Evolutionary conservation across 1,284 basidiomycete genomes (phyloP).

Genomic region (Fomes fomentarius): DNA sequence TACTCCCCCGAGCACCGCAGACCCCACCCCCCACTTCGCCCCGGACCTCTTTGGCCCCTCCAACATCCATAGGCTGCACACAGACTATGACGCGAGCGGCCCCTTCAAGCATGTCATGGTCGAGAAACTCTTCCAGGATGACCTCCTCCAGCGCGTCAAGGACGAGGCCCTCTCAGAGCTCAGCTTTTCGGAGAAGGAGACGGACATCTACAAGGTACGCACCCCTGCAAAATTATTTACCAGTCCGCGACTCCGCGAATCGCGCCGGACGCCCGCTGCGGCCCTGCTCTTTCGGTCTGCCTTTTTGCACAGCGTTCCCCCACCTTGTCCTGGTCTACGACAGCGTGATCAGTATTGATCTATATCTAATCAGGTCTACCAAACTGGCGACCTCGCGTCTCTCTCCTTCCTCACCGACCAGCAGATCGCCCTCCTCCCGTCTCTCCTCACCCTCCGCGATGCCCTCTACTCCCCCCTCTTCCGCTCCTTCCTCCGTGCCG

Average conservation of each 20-base stretch:
- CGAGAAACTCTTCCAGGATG: conserved; percentile 84
- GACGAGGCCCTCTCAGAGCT: conserved; percentile 85
- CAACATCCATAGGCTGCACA: conserved; percentile 56
- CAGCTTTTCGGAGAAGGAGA: conserved; percentile 96
- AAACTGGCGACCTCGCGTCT: conserved; percentile 96
- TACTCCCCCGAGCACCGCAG: conserved; percentile 22
- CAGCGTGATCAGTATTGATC: too few species aligned
- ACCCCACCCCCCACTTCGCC: conserved; percentile 49
- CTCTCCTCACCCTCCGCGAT: conserved; percentile 83
- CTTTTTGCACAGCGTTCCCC: too few species aligned
- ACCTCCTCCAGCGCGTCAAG: conserved; percentile 76
- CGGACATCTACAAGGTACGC: conserved; percentile 94
- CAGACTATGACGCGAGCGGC: conserved; percentile 58
- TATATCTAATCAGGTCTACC: conserved; percentile 77
- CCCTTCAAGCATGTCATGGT: conserved; percentile 90
- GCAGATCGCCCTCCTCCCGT: conserved; percentile 80
- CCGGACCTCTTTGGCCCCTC: conserved; percentile 58
- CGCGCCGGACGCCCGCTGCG: too few species aligned
- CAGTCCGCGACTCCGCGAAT: too few species aligned
- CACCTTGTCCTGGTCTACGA: too few species aligned
- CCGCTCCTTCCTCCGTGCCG: conserved; percentile 81
- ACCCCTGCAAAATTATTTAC: too few species aligned
- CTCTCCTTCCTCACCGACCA: conserved; percentile 80
- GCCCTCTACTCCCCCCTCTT: conserved; percentile 91
- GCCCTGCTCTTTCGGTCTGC: too few species aligned